Conservation (phyloP, 2,329 filamentous ascomycete genomes). For the Chaetoscypha palmicola region DNA sequence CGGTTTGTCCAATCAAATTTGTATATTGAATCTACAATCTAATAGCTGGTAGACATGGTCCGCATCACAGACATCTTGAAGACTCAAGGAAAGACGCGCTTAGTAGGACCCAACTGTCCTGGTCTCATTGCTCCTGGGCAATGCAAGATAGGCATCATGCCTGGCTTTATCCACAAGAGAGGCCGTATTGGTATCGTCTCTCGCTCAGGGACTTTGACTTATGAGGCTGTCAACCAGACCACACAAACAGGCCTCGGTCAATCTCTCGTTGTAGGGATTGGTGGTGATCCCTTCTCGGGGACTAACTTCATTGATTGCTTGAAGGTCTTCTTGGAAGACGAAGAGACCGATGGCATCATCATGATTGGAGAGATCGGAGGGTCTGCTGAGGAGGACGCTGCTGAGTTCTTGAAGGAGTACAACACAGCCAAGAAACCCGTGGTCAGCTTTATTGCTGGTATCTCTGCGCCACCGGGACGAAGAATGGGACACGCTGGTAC, state of each 20-base stretch:
- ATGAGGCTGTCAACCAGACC: conserved; percentile 99
- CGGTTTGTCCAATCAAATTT: conserved; percentile 49
- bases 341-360: conserved; percentile 97
- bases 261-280: conserved; percentile 96
- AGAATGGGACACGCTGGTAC: conserved; percentile 95
- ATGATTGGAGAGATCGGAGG: conserved; percentile 99
- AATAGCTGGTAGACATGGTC: conserved; percentile 71
- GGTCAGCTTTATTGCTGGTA: conserved; percentile 96
- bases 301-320: conserved; percentile 99
- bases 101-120: conserved; percentile 96
- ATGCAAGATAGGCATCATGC: conserved; percentile 99
- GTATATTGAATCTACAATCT: conserved; percentile 14
- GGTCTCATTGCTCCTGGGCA: conserved; percentile 92
- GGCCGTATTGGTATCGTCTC: conserved; percentile 98
- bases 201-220: conserved; percentile 94
- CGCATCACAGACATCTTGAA: conserved; percentile 97
- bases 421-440: conserved; percentile 94
- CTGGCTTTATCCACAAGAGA: conserved; percentile 99
- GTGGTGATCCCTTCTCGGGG: conserved; percentile 96
- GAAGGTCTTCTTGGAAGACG: conserved; percentile 90
- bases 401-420: conserved; percentile 87
- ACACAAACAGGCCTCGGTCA: conserved; percentile 94
- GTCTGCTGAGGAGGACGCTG: conserved; percentile 93
- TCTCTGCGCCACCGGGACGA: conserved; percentile 90
- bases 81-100: conserved; percentile 91